phyloP scores from a whole-genome alignment of 2,329 filamentous ascomycete genomes.

The Sporothrix pseudoabietina region DNA sequence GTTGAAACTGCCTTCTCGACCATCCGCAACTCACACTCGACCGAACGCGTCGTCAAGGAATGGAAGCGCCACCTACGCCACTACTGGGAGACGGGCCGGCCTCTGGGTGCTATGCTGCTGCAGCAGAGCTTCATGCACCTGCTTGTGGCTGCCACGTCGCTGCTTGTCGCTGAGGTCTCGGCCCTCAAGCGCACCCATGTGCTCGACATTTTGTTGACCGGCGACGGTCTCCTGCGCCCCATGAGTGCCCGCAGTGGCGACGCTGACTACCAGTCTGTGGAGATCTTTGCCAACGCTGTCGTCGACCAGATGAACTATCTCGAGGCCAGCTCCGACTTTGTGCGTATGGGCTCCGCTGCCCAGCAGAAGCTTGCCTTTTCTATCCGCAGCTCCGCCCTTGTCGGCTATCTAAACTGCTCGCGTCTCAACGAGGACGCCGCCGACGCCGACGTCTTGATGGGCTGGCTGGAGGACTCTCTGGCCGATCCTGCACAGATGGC shows the following conservation, averaged over 20 bases:
- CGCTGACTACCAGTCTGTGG: slow-evolving; percentile 58
- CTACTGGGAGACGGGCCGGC: slow-evolving; percentile 76
- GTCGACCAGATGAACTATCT: slow-evolving; percentile 82
- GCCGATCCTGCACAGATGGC: slow-evolving; percentile 80
- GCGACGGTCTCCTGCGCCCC: slow-evolving; percentile 52
- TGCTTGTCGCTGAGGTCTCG: slow-evolving; percentile 67
- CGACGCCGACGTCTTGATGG: slow-evolving; percentile 75
- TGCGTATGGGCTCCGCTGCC: slow-evolving; percentile 79
- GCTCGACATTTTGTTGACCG: slow-evolving; percentile 71
- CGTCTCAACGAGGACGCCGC: slow-evolving; percentile 79
- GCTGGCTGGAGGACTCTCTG: slow-evolving; percentile 83
- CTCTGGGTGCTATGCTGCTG: slow-evolving; percentile 86
- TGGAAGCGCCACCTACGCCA: slow-evolving; percentile 87
- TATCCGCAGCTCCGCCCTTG: slow-evolving; percentile 79
- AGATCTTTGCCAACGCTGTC: slow-evolving; percentile 70
- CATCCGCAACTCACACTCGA: slow-evolving; percentile 74
- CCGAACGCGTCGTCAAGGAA: slow-evolving; percentile 69
- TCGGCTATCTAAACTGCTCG: slow-evolving; percentile 82
- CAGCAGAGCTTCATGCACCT: slow-evolving; percentile 88
- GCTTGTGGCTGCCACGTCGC: slow-evolving; percentile 74
- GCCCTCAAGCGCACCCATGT: slow-evolving; percentile 64
- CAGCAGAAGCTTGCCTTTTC: slow-evolving; percentile 85
- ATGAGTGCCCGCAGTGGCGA: slow-evolving; percentile 49
- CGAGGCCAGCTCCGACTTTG: slow-evolving; percentile 87
- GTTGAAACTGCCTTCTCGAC: slow-evolving; percentile 90